Evolutionary conservation across 768 basidiomycete species (phyloP).

Genomic region (Naganishia vaughanmartiniae): DNA sequence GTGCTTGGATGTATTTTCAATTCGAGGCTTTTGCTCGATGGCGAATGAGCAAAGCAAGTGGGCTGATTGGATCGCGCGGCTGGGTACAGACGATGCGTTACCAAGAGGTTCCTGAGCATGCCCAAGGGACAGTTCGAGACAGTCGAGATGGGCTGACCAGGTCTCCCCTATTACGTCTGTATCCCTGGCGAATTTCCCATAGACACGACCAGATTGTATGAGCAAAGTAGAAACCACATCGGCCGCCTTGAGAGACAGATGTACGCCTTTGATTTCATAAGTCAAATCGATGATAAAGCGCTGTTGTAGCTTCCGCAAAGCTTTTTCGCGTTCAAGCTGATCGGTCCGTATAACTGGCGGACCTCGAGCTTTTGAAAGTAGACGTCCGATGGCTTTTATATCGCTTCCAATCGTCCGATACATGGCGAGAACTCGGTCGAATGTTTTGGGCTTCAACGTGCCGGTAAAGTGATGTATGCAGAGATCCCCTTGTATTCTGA

Average conservation of each 20-base stretch:
- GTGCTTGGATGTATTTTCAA: slow-evolving; percentile 34
- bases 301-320: not conserved
- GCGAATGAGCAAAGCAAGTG: slow-evolving; percentile 12
- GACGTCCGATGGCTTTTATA: slow-evolving; percentile 23
- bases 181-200: slow-evolving; percentile 19
- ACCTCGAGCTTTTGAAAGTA: slow-evolving; percentile 22
- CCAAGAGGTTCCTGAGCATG: slow-evolving; percentile 51
- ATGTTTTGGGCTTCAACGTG: slow-evolving; percentile 44
- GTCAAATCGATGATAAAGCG: not conserved
- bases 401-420: slow-evolving; percentile 43
- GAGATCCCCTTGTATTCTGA: slow-evolving; percentile 21
- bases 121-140: slow-evolving; percentile 79
- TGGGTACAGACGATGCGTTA: not conserved
- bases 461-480: slow-evolving; percentile 40
- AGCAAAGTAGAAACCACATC: slow-evolving; percentile 36
- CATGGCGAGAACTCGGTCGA: slow-evolving; percentile 45
- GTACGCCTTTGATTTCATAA: slow-evolving; percentile 24
- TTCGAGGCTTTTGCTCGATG: slow-evolving; percentile 56
- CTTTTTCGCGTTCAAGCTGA: not conserved
- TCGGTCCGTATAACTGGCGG: not conserved
- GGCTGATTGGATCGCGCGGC: slow-evolving; percentile 8
- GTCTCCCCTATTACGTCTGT: slow-evolving; percentile 20
- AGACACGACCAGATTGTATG: slow-evolving; percentile 18
- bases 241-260: slow-evolving; percentile 38
- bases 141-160: slow-evolving; percentile 71